phyloP scores from a whole-genome alignment of 2,329 filamentous ascomycete genomes.

The Chrysoporthe cubensis region DNA sequence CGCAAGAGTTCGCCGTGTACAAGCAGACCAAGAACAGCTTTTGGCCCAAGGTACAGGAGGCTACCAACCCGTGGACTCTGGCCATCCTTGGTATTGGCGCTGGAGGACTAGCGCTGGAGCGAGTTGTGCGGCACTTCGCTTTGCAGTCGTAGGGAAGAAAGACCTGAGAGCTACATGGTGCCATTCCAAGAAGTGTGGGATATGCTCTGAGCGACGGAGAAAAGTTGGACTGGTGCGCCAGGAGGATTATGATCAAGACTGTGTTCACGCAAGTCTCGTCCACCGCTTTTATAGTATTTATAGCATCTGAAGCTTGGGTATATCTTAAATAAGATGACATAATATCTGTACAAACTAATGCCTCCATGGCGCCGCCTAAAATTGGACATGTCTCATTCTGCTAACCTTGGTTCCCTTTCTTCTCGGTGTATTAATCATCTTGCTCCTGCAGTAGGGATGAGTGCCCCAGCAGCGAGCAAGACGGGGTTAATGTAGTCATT shows the following conservation, averaged over 20 bases:
- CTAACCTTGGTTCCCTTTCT: too few species aligned
- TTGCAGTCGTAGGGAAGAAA: not conserved
- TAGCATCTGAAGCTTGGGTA: not conserved
- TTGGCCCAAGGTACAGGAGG: conserved; percentile 56
- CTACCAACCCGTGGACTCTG: conserved; percentile 61
- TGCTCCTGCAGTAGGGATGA: too few species aligned
- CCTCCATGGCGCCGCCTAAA: too few species aligned
- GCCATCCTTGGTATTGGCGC: conserved; percentile 53
- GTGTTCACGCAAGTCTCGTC: not conserved
- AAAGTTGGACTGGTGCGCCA: too few species aligned
- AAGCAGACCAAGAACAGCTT: conserved; percentile 60
- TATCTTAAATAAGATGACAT: not conserved
- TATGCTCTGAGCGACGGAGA: not conserved
- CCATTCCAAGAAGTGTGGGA: not conserved
- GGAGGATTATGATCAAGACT: not conserved
- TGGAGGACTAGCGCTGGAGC: conserved; percentile 52
- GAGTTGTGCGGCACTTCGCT: conserved; percentile 19
- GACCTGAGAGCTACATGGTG: not conserved
- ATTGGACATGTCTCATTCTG: too few species aligned
- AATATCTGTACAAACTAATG: not conserved
- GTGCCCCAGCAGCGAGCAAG: too few species aligned
- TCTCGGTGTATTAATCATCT: too few species aligned
- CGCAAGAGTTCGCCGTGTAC: conserved; percentile 56
- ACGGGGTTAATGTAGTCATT: too few species aligned
- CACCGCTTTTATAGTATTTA: not conserved